Evolutionary conservation across 2,329 filamentous ascomycete genomes (phyloP).

Genomic region (Dichotomopilus funicola): DNA sequence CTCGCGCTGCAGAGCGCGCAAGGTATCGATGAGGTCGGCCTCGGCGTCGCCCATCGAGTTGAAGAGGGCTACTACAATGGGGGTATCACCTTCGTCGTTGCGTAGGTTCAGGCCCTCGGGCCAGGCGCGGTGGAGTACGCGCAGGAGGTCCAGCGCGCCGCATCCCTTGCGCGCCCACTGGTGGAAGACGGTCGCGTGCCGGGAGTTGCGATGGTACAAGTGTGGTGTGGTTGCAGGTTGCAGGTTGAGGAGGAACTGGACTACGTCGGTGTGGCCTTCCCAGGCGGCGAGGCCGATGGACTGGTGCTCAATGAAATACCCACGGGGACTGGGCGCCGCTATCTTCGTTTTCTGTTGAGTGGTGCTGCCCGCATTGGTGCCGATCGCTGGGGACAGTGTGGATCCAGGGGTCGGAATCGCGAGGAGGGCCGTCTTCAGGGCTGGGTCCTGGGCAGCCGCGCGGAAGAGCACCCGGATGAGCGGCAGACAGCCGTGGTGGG

Average conservation of each 20-base stretch:
- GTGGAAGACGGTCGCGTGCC: constrained; percentile 1
- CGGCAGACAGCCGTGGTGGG: not conserved
- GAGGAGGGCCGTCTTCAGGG: not conserved
- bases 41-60: not conserved
- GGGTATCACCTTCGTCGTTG: not conserved
- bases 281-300: constrained; percentile 1
- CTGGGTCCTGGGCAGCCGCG: not conserved
- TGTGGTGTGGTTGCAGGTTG: not conserved
- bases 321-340: not conserved
- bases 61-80: not conserved
- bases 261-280: not conserved
- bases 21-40: too few relatives aligned
- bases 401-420: too few relatives aligned
- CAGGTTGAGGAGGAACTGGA: not conserved
- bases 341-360: not conserved
- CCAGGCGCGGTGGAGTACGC: not conserved
- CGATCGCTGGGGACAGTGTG: too few relatives aligned
- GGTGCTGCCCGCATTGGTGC: not conserved
- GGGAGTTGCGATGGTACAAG: not conserved
- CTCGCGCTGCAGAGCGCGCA: too few relatives aligned
- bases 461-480: not conserved
- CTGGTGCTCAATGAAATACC: not conserved
- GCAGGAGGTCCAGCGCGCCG: not conserved
- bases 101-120: not conserved
- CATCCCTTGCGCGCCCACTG: not conserved